Percentiles rank a stretch among this genome's conserved stretches.
These are phyloP conservation scores for Cajanus cajan DNA, from an alignment of 306 rosid genomes.

Conservation along the genomic window DNA sequence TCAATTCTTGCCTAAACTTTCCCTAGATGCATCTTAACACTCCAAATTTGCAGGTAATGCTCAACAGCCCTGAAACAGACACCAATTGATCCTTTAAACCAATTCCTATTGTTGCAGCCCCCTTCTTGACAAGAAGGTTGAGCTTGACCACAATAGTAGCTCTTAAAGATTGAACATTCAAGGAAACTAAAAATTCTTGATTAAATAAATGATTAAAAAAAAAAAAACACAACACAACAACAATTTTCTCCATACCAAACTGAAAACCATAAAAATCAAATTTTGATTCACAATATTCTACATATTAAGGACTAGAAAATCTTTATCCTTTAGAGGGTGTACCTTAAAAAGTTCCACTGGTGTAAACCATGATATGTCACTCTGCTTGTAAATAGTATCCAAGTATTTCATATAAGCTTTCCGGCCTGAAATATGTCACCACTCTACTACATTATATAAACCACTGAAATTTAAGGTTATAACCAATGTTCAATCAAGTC, in stretches of 20 bases:
- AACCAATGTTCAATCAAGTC: not conserved
- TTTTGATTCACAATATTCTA: not conserved
- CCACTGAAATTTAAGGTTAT: not conserved
- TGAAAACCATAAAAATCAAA: not conserved
- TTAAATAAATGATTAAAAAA: not conserved
- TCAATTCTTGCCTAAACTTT: not conserved
- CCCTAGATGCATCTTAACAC: not conserved
- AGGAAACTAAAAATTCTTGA: not conserved
- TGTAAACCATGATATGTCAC: conserved; percentile 85
- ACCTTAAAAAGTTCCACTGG: conserved; percentile 97
- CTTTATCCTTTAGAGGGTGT: conserved; percentile 18
- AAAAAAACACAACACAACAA: no score
- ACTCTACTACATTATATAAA: conserved; percentile 16
- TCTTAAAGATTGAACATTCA: not conserved
- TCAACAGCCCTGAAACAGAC: not conserved
- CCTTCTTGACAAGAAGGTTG: conserved; percentile 6
- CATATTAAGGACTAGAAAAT: not conserved
- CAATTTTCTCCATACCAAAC: not conserved
- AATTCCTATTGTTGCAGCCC: conserved; percentile 9
- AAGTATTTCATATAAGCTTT: conserved; percentile 78
- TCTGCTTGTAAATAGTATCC: conserved; percentile 78
- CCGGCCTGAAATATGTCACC: conserved; percentile 63
- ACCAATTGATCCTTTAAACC: conserved; percentile 10
- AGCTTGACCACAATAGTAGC: conserved; percentile 7
- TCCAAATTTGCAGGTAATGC: not conserved